Evolutionary conservation across 805 yeast genomes (phyloP).

Genomic region (Metschnikowia corniflorae): DNA sequence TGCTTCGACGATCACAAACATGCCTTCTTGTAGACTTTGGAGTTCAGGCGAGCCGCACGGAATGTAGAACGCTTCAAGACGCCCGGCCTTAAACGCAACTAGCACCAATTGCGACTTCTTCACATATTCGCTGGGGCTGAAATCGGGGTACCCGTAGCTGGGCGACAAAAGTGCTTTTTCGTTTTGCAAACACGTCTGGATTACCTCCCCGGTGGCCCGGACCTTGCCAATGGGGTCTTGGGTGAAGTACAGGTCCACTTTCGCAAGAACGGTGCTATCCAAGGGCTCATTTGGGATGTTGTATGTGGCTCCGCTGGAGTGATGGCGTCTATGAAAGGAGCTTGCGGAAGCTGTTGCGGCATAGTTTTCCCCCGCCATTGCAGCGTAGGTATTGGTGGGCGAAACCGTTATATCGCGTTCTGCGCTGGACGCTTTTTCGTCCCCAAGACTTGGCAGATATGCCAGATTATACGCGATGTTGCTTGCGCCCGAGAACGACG

Average conservation of each 20-base stretch:
- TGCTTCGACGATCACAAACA: constrained; percentile 78
- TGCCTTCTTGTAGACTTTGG: constrained; percentile 46
- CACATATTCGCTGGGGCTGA: constrained; percentile 1
- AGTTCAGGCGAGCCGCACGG: constrained; percentile 32
- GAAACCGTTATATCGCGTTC: no score
- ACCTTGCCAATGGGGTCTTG: constrained; percentile 39
- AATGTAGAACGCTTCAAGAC: constrained; percentile 72
- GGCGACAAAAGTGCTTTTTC: constrained; percentile 4
- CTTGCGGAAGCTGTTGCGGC: no score
- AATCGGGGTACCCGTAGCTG: constrained; percentile 1
- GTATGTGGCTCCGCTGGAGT: no score
- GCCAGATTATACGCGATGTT: no score
- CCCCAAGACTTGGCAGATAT: no score
- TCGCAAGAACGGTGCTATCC: no score
- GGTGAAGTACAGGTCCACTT: constrained; percentile 34
- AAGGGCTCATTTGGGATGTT: no score
- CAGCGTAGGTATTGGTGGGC: no score
- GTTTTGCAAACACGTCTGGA: not conserved
- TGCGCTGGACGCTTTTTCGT: no score
- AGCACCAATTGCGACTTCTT: constrained; percentile 9
- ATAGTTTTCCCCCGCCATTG: no score
- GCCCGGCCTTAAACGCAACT: constrained; percentile 74
- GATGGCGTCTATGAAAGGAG: no score
- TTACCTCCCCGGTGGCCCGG: constrained; percentile 24
- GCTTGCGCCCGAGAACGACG: no score